Evolutionary conservation across 768 basidiomycete species (phyloP).

Genomic region (Grammothele lineata): DNA sequence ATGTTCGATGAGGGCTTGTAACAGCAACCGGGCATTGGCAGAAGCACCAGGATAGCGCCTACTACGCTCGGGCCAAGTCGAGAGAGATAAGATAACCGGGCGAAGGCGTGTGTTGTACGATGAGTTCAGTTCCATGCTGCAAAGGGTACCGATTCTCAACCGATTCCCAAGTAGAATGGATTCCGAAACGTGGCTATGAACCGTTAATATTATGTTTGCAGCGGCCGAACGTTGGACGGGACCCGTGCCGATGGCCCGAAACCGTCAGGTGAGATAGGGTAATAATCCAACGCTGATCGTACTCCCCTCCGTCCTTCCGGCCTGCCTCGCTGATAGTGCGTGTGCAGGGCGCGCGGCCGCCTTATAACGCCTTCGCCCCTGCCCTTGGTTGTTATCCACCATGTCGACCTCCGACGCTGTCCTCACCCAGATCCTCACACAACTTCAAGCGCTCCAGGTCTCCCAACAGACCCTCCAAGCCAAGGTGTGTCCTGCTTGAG

Average conservation of each 20-base stretch:
- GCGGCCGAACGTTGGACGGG: no score
- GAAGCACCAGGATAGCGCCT: no score
- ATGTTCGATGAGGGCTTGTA: no score
- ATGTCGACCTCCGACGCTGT: slow-evolving; percentile 42
- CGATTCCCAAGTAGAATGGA: no score
- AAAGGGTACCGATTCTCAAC: no score
- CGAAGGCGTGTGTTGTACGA: no score
- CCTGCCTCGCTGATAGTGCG: slow-evolving; percentile 14
- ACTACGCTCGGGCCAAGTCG: no score
- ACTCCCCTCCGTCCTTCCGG: slow-evolving; percentile 1
- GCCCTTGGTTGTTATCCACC: background rate
- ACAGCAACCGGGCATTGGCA: no score
- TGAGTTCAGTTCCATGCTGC: no score
- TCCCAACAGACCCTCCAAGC: slow-evolving; percentile 76
- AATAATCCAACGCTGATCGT: background rate
- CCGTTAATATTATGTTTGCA: no score
- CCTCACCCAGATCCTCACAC: slow-evolving; percentile 67
- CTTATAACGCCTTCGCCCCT: slow-evolving; percentile 5
- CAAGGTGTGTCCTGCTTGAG: slow-evolving; percentile 46
- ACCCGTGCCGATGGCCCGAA: slow-evolving; percentile 15
- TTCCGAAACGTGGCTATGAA: no score
- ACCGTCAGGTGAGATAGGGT: slow-evolving; percentile 17
- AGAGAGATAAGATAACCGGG: no score
- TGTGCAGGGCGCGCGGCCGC: background rate
- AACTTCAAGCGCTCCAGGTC: slow-evolving; percentile 66